Conservation (phyloP, 2,329 filamentous ascomycete genomes). For the Lachnellula hyalina region DNA sequence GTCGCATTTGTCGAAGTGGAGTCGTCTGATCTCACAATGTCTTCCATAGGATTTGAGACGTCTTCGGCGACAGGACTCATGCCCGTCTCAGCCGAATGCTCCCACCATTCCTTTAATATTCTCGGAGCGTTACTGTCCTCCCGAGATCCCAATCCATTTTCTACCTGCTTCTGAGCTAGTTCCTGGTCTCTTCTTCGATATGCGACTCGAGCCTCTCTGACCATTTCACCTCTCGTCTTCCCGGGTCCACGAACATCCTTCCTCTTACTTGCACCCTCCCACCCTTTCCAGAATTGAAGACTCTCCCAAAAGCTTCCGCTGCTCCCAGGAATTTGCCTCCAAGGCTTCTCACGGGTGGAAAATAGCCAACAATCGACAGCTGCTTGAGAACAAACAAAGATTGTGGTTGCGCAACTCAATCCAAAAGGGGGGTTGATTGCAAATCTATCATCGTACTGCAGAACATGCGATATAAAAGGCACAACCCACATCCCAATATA, state of each 20-base stretch:
- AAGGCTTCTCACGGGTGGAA: slow-evolving; percentile 64
- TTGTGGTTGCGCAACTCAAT: slow-evolving; percentile 49
- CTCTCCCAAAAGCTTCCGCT: slow-evolving; percentile 34
- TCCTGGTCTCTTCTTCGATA: slow-evolving; percentile 45
- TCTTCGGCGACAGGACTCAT: slow-evolving; percentile 27
- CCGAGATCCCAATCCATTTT: slow-evolving; percentile 3
- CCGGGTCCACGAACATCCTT: slow-evolving; percentile 36
- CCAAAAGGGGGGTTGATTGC: slow-evolving; percentile 49
- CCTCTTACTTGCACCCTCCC: slow-evolving; percentile 20
- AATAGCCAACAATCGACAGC: slow-evolving; percentile 65
- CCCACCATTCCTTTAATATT: slow-evolving; percentile 34
- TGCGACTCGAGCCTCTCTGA: slow-evolving; percentile 44
- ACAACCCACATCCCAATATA: slow-evolving; percentile 70
- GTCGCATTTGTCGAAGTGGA: not conserved
- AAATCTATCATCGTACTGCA: slow-evolving; percentile 50
- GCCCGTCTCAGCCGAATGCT: slow-evolving; percentile 9
- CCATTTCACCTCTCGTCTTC: slow-evolving; percentile 48
- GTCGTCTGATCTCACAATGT: not conserved
- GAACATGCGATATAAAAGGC: slow-evolving; percentile 61
- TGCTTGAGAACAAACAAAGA: slow-evolving; percentile 61
- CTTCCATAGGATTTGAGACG: slow-evolving; percentile 16
- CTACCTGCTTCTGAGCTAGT: slow-evolving; percentile 32
- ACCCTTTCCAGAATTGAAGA: slow-evolving; percentile 31
- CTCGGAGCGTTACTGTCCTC: slow-evolving; percentile 1
- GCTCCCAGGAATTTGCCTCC: slow-evolving; percentile 49